Base-by-base conservation (phyloP, 2,329 filamentous ascomycete species). In the Cladophialophora chaetospira region DNA sequence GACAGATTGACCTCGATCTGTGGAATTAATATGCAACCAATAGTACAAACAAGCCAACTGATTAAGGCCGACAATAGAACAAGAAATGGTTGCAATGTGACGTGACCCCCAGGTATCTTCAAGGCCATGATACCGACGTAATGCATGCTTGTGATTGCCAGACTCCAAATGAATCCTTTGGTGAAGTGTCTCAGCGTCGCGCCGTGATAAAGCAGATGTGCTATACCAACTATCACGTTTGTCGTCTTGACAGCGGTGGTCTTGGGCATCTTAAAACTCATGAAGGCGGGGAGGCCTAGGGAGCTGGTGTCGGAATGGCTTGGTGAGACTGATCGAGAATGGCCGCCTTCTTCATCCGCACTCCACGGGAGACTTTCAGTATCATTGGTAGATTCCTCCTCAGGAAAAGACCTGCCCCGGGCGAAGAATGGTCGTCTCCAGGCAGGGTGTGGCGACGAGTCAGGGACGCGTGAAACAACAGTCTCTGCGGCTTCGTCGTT, bases 71-170 rank as follows among this genome's bases (percentile, higher is more conserved):
- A 71, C 10, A 69, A 46, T 4, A 69, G 47, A 25, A 71, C 68
- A 17, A 68, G 54, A 29, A 48, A 42, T 3, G 63, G 61, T n/a
- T 68, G 55, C 0, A 71, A 53, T 8, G 61, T 64, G 33, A 64
- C 59, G 42, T 66, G 61, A n/a, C 70, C 70, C 13, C 66, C 19
- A 1, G 70, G 69, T 26, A 72, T 68, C n/a, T 61, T 53, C 28
- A 72, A 44, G 17, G 67, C 67, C 11, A 65, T 26, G 19, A 72
- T 66, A 11, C 70, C 70, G 8, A 60, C 56, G 40, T 71, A 71
- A 56, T 72, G 70, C 70, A 72, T 72, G 19, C 60, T 62, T 5
- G 66, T 69, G 35, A 72, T 67, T 1, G 70, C 67, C 5, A 72
- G 55, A 13, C 65, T 68, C 70, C 70, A 72, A 13, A 71, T 35